Percentiles rank a stretch among this genome's conserved stretches.
Conservation (phyloP, 177 flowering plant species). For the Vitis hybrid region DNA sequence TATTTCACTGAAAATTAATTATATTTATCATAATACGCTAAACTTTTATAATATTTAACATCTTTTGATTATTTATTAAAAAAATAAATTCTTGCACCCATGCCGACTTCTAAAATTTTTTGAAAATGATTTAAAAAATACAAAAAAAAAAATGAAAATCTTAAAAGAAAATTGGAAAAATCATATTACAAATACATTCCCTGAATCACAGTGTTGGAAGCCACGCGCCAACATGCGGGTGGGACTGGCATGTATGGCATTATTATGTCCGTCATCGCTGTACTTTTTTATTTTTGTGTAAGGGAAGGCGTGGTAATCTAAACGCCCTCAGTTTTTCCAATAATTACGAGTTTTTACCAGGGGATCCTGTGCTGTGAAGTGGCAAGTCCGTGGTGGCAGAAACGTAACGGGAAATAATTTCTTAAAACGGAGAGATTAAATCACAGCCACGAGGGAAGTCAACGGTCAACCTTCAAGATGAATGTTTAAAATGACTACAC, state of each 20-base stretch:
- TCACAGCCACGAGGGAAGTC: slow-evolving; percentile 19
- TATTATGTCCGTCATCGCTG: slow-evolving; percentile 29
- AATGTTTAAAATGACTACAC: too few relatives aligned
- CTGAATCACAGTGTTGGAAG: not conserved
- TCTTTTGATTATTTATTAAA: too few relatives aligned
- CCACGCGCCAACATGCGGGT: slow-evolving; percentile 15
- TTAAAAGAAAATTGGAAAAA: too few relatives aligned
- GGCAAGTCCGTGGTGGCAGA: slow-evolving; percentile 19
- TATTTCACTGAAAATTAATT: too few relatives aligned
- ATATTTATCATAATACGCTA: too few relatives aligned
- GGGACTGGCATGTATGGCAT: slow-evolving; percentile 7
- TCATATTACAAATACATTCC: too few relatives aligned
- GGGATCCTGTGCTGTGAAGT: not conserved
- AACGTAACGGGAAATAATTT: slow-evolving; percentile 26
- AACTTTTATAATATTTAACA: too few relatives aligned
- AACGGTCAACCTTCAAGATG: slow-evolving; percentile 23
- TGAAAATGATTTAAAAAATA: too few relatives aligned
- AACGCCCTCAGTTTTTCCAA: not conserved
- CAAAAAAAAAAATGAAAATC: not conserved
- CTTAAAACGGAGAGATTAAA: slow-evolving; percentile 13
- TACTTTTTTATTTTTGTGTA: slow-evolving; percentile 14
- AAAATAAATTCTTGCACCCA: too few relatives aligned
- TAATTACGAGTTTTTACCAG: slow-evolving; percentile 16
- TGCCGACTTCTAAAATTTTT: too few relatives aligned
- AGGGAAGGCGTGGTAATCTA: not conserved